Evolutionary conservation across 2,329 filamentous ascomycete species (phyloP).

Genomic region (Cercospora sojina): DNA sequence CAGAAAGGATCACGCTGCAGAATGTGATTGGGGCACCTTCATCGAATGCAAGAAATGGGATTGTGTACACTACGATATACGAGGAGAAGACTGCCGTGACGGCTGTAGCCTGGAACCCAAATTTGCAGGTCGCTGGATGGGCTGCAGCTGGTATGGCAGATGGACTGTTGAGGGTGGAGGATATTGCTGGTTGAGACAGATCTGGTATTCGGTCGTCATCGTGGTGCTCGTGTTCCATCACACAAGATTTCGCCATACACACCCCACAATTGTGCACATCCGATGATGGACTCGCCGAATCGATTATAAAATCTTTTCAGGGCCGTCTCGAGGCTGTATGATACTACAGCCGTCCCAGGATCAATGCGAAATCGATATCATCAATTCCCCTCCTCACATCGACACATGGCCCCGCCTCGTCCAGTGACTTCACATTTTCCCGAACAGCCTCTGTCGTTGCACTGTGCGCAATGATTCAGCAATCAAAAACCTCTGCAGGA

Average conservation of each 20-base stretch:
- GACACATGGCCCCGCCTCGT: too few relatives aligned
- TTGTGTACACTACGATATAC: constrained; percentile 43
- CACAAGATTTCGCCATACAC: neutral
- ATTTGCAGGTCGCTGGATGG: constrained; percentile 50
- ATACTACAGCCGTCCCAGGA: too few relatives aligned
- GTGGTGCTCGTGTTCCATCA: neutral
- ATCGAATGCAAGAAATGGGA: constrained; percentile 25
- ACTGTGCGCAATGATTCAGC: too few relatives aligned
- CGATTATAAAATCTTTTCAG: too few relatives aligned
- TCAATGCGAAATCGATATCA: too few relatives aligned
- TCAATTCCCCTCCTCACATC: too few relatives aligned
- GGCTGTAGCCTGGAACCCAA: constrained; percentile 53
- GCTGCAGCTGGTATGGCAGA: constrained; percentile 51
- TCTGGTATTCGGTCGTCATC: neutral
- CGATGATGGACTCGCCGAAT: too few relatives aligned
- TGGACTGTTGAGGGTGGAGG: constrained; percentile 52
- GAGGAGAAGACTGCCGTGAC: constrained; percentile 48
- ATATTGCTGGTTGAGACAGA: constrained; percentile 37
- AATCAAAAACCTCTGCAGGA: too few relatives aligned
- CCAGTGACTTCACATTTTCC: too few relatives aligned
- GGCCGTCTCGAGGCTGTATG: too few relatives aligned
- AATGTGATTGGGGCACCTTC: constrained; percentile 21
- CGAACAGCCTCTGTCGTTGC: too few relatives aligned
- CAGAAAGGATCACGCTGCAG: constrained; percentile 26
- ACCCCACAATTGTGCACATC: too few relatives aligned